Evolutionary conservation across 2,329 filamentous ascomycete genomes (phyloP).

Genomic region (Hypoxylon sp.): DNA sequence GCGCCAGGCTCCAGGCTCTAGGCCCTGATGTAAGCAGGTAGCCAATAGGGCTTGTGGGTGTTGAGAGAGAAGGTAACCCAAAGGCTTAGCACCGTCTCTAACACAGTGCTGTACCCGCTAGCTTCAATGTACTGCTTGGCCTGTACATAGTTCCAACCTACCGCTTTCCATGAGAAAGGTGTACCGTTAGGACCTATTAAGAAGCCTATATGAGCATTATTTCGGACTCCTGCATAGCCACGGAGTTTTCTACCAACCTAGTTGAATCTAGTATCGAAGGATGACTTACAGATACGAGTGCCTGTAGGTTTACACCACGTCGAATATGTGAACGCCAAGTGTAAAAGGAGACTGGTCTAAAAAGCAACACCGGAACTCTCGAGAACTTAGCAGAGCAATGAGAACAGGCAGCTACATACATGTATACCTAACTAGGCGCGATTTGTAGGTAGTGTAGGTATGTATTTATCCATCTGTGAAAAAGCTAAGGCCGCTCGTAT

Average conservation of each 20-base stretch:
- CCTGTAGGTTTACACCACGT: constrained; percentile 26
- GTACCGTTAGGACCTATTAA: background rate
- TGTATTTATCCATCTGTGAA: too few species aligned
- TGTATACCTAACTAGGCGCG: too few species aligned
- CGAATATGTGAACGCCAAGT: constrained; percentile 32
- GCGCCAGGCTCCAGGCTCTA: constrained; percentile 20
- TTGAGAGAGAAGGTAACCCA: constrained; percentile 16
- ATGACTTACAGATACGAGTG: constrained; percentile 35
- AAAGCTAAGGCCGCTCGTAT: constrained; percentile 3
- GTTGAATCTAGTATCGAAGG: constrained; percentile 19
- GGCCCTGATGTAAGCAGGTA: constrained; percentile 13
- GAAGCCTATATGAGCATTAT: background rate
- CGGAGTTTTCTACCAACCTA: constrained; percentile 19
- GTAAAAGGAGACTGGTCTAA: constrained; percentile 21
- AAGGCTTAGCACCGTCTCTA: constrained; percentile 36
- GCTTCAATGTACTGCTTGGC: background rate
- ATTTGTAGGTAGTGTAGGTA: too few species aligned
- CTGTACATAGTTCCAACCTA: constrained; percentile 3
- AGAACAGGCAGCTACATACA: constrained; percentile 4
- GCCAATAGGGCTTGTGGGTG: constrained; percentile 4
- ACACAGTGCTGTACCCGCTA: constrained; percentile 15
- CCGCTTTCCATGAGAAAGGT: background rate
- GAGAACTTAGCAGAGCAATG: constrained; percentile 5
- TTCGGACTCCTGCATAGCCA: constrained; percentile 3
- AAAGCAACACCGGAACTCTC: constrained; percentile 23